Evolutionary conservation across 345 rosid species (phyloP), one percentile per base, ranked within the genome.

Genomic region (Salix suchowensis): DNA sequence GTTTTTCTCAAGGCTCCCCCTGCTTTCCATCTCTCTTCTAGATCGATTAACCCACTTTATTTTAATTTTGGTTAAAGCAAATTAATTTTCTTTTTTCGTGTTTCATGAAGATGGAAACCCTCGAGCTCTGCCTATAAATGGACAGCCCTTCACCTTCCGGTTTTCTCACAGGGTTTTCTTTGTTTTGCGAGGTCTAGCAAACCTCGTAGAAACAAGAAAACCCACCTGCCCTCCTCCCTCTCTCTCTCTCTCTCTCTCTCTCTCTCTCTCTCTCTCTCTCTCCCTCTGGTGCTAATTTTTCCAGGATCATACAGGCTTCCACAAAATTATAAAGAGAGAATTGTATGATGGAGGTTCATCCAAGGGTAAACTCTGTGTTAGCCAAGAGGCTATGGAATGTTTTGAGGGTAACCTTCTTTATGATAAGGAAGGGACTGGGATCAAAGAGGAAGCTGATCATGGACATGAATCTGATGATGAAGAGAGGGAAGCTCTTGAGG

Each of bases 391-490:
- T 88, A 40, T 87, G 89, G 90, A 83, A 83, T 36, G 87, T 82
- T 61, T n/a, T 87, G 65, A 82, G 88, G 73, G 70, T 88, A 26
- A 81, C 84, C 21, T 77, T 85, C 78, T 83, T 85, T 65, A 87
- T 88, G 90, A 70, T 87, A 44, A 79, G 88, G 50, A 87, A 88
- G 73, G 88, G 88, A 18, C 14, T 88, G 67, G 18, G 74, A 5
- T 83, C 88, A 0, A 88, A 88, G 84, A 78, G 90, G 76, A 88
- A 82, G 87, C 28, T 88, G 78, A 82, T 88, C 55, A 81, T 88
- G 90, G 92, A 87, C 78, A 79, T 85, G 83, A 88, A 88, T 79
- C 50, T 88, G 73, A 85, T 88, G 88, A 80, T 85, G 81, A 86
- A 85, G 77, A 80, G 91, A 71, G 87, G 91, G 26, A 87, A 85